Percentiles rank a stretch among this genome's conserved stretches.
Conservation (phyloP, 2,329 filamentous ascomycete species). For the Magnaporthiopsis poae region DNA sequence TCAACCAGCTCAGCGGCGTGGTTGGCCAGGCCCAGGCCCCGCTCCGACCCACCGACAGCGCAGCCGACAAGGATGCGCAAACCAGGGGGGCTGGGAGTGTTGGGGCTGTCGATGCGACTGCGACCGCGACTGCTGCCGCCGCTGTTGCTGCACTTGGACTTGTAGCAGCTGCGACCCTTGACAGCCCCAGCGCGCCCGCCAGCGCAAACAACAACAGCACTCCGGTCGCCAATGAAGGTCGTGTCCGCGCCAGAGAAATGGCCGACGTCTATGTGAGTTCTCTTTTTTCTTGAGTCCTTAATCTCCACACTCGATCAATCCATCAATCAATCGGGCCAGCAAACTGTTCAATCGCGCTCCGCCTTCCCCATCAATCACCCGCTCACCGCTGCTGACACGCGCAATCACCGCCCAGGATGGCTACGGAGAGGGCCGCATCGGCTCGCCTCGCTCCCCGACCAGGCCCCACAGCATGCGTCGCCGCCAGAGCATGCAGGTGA, state of each 20-base stretch:
- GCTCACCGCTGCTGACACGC: not conserved
- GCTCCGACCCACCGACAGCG: conserved; percentile 5
- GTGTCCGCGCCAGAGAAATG: conserved; percentile 76
- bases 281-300: conserved; percentile 8
- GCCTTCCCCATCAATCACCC: not conserved
- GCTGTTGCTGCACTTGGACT: conserved; percentile 9
- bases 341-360: not conserved
- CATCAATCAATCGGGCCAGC: not conserved
- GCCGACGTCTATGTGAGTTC: conserved; percentile 83
- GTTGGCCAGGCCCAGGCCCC: conserved; percentile 7
- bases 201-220: conserved; percentile 31
- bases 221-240: conserved; percentile 78
- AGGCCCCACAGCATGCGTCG: conserved; percentile 92
- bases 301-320: not conserved
- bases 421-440: conserved; percentile 76
- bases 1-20: conserved; percentile 42
- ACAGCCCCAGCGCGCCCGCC: conserved; percentile 10
- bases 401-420: conserved; percentile 58
- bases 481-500: conserved; percentile 91
- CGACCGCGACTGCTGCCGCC: not conserved
- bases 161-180: not conserved
- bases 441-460: conserved; percentile 83
- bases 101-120: conserved; percentile 1
- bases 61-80: conserved; percentile 15
- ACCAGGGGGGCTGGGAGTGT: not conserved